phyloP scores from a whole-genome alignment of 139 green algal species.

The Tetradesmus lagerheimii region DNA sequence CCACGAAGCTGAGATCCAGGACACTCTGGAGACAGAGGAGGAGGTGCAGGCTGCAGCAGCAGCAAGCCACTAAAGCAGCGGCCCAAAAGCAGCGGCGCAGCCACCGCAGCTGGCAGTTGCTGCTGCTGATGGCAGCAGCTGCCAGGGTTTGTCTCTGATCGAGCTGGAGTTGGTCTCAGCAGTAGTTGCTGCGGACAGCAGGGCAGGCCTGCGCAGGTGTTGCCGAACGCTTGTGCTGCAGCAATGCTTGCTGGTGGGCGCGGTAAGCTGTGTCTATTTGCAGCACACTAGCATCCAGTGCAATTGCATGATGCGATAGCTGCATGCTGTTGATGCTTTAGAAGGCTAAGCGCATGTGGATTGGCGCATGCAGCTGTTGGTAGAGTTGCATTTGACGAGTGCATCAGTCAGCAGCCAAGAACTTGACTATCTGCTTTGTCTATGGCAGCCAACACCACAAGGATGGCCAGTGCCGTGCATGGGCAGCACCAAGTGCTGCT shows the following conservation, averaged over 20 bases:
- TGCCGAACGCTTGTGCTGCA: neutral
- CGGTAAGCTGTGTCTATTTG: neutral
- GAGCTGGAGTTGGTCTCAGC: too few species aligned
- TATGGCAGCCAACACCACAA: neutral
- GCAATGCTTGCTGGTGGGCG: neutral
- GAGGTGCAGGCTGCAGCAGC: constrained; percentile 9
- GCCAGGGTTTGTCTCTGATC: neutral
- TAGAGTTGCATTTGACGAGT: neutral
- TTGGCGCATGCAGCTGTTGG: neutral
- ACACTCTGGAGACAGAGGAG: constrained; percentile 41
- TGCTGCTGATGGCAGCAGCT: neutral
- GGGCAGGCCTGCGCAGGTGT: neutral
- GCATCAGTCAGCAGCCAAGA: neutral
- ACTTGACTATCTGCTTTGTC: neutral
- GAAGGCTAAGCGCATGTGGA: neutral
- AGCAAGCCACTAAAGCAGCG: neutral
- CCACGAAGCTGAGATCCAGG: constrained; percentile 46
- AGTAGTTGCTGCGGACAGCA: neutral
- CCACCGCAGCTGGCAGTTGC: neutral
- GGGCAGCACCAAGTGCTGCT: neutral
- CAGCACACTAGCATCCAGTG: neutral
- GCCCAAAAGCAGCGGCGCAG: neutral
- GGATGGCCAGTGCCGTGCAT: neutral
- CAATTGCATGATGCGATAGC: neutral
- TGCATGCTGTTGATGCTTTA: neutral